Evolutionary conservation across 2,329 filamentous ascomycete species (phyloP).

Genomic region (Microcyclospora tardicrescens): DNA sequence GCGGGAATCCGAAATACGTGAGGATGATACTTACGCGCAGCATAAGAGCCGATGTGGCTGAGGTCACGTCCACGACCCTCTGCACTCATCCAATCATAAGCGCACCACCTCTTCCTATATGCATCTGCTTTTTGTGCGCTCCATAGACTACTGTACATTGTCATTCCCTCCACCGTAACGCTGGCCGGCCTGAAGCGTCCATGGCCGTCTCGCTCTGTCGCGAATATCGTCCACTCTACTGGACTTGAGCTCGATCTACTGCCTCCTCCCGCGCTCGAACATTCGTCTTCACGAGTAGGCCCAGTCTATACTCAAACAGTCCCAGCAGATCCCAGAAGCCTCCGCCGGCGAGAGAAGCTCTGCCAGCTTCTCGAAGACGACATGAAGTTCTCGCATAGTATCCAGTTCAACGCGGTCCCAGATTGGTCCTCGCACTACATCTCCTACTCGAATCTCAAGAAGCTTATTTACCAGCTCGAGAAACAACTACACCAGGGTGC

Average conservation of each 20-base stretch:
- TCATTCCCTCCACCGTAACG: neutral
- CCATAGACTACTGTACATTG: neutral
- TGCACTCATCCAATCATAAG: too few species aligned
- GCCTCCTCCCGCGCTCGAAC: constrained; percentile 2
- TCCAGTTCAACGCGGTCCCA: constrained; percentile 99
- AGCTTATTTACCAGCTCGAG: constrained; percentile 93
- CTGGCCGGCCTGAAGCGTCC: neutral
- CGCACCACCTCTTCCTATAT: neutral
- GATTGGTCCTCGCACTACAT: constrained; percentile 99
- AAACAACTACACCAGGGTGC: constrained; percentile 56
- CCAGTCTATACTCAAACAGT: neutral
- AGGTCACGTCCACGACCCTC: too few species aligned
- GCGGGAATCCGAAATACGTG: too few species aligned
- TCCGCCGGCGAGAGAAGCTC: constrained; percentile 43
- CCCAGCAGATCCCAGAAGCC: neutral
- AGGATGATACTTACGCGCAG: too few species aligned
- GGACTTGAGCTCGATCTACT: neutral
- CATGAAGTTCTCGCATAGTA: constrained; percentile 99
- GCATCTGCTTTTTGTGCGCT: neutral
- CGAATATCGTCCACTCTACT: neutral
- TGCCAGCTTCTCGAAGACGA: constrained; percentile 62
- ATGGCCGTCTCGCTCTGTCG: neutral
- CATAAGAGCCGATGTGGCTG: too few species aligned
- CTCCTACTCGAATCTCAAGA: constrained; percentile 96
- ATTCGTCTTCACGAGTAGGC: neutral